Evolutionary conservation across 495 filamentous ascomycete genomes (phyloP).

Genomic region (Pseudoneurospora amorphoporcata): DNA sequence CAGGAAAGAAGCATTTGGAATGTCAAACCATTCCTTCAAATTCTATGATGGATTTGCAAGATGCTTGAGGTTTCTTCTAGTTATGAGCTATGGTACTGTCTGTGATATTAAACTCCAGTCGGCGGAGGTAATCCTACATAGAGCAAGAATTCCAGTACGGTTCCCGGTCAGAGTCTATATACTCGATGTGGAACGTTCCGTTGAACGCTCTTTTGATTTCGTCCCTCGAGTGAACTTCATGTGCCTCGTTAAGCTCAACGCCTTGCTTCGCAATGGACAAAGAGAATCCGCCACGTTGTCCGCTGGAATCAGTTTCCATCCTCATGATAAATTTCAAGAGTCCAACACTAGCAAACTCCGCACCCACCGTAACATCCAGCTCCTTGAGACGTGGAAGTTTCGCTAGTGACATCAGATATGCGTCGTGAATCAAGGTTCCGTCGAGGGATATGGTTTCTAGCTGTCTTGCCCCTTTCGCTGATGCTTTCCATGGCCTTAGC

Average conservation of each 20-base stretch:
- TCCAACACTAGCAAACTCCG: not conserved
- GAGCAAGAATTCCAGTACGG: not conserved
- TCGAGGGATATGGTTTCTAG: not conserved
- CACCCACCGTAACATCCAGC: not conserved
- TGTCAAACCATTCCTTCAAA: not conserved
- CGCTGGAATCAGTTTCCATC: not conserved
- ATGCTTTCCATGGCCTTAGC: not conserved
- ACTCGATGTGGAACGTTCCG: not conserved
- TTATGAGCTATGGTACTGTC: not conserved
- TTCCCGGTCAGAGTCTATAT: not conserved
- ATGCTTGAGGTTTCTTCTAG: not conserved
- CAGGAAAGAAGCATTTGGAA: not conserved
- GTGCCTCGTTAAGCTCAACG: not conserved
- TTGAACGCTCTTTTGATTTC: not conserved
- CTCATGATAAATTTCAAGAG: not conserved
- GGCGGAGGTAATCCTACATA: not conserved
- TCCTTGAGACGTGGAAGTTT: not conserved
- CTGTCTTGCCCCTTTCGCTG: not conserved
- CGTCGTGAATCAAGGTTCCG: not conserved
- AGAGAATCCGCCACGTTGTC: not conserved
- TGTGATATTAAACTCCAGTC: not conserved
- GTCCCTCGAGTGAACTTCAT: not conserved
- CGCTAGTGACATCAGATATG: not conserved
- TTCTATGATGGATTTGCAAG: not conserved
- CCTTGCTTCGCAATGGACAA: not conserved